phyloP scores from a whole-genome alignment of 805 yeast genomes.

The Yarrowia sp. region DNA sequence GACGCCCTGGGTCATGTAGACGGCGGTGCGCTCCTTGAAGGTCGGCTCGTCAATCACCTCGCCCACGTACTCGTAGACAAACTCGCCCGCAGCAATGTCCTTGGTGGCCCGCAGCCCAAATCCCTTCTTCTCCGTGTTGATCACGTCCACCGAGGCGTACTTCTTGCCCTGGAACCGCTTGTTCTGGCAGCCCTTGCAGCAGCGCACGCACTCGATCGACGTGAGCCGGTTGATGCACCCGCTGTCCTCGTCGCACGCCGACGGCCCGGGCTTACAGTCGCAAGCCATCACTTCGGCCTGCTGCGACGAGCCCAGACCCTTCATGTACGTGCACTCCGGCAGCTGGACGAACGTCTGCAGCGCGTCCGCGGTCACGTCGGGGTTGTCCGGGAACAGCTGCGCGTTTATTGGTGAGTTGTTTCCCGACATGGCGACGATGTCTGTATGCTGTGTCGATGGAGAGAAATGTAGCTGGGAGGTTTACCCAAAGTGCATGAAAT shows the following conservation, averaged over 20 bases:
- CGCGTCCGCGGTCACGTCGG: slow-evolving; percentile 71
- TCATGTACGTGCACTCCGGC: slow-evolving; percentile 60
- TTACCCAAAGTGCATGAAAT: too few species aligned
- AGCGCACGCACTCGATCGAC: slow-evolving; percentile 81
- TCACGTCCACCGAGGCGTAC: slow-evolving; percentile 76
- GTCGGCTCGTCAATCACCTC: slow-evolving; percentile 81
- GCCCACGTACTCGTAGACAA: slow-evolving; percentile 89
- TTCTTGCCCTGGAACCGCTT: slow-evolving; percentile 80
- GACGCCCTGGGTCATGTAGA: slow-evolving; percentile 64
- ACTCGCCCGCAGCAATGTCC: slow-evolving; percentile 58
- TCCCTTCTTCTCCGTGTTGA: slow-evolving; percentile 81
- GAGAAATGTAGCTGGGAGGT: not conserved
- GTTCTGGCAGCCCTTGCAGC: slow-evolving; percentile 79
- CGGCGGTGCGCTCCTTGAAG: slow-evolving; percentile 71
- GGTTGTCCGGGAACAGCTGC: slow-evolving; percentile 29
- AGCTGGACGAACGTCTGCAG: slow-evolving; percentile 54
- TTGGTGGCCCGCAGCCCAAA: slow-evolving; percentile 78
- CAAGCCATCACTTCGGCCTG: slow-evolving; percentile 86
- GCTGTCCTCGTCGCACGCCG: slow-evolving; percentile 81
- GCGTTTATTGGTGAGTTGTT: slow-evolving; percentile 24
- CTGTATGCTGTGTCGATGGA: not conserved
- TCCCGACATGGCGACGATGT: not conserved
- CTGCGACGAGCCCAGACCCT: slow-evolving; percentile 64
- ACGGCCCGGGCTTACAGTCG: slow-evolving; percentile 65
- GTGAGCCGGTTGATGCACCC: slow-evolving; percentile 92